Base-by-base conservation (phyloP, 495 filamentous ascomycete genomes). In the Aspergillus bridgeri region DNA sequence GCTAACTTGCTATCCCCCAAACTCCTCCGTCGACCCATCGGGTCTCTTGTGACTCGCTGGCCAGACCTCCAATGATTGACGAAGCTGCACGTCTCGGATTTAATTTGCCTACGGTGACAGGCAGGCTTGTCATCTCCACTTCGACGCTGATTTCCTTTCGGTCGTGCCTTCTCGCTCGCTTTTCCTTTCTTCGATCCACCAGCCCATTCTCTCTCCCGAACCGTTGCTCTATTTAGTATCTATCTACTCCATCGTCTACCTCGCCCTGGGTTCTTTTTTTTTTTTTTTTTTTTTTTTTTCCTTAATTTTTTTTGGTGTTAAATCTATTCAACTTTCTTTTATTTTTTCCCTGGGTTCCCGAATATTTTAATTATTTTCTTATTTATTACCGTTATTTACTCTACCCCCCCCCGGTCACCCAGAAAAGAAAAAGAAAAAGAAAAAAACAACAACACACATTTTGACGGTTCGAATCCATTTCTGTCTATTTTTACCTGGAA, bases 1-100 rank as follows among this genome's bases (percentile, higher is more conserved):
- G 38, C 42, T n/a, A n/a, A n/a, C n/a, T n/a, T n/a, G n/a, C n/a
- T n/a, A n/a, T n/a, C n/a, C n/a, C n/a, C n/a, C n/a, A n/a, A n/a
- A n/a, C n/a, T 51, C 53, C 50, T 22, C 43, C 57, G 46, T 64
- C 52, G 62, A 64, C 58, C 51, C 61, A 58, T 64, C 58, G 59
- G 59, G 51, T 54, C 42, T 61, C 58, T 54, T 49, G 45, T 52
- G 57, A 54, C 57, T 59, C 45, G 57, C 48, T 44, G 52, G 58
- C 43, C 56, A 53, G 57, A 42, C 51, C 19, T 46, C 57, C 57
- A 59, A 48, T 54, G 42, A 59, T 54, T 48, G 44, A 56, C 33
- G 33, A 57, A 52, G 27, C 56, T 61, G 60, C 60, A 65, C 49
- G 57, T 62, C 47, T 48, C 59, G 56, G 57, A 60, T 57, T 62